Base-by-base conservation (phyloP, 2,329 filamentous ascomycete genomes). In the Colletotrichum chlorophyti region DNA sequence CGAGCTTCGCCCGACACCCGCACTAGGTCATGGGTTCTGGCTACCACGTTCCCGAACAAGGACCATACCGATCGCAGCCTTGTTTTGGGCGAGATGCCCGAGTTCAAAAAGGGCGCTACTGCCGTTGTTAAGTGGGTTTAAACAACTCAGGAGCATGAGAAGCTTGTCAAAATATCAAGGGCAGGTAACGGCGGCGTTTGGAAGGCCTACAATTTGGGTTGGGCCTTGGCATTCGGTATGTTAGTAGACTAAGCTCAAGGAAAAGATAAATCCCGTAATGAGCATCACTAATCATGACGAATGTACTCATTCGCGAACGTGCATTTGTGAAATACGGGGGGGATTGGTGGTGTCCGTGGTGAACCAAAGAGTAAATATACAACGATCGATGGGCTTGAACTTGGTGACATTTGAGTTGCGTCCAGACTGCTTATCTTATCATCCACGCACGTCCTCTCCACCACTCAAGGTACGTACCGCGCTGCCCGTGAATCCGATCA, bases 11-110 rank as follows among this genome's bases (percentile, higher is more conserved):
- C 86, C 0, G 81, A 80, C 6, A 82, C 83, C 46, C 76, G 77
- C 26, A 69, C 74, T 34, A 82, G 91, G n/a, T 66, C 80, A 4
- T 95, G 89, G 80, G 88, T 91, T 3, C 77, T 96, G 38, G 90
- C 89, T 63, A 95, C 91, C 0, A 94, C 91, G 0, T 95, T 95
- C 72, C 91, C 91, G 5, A 91, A 86, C 68, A 93, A 91, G 75
- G 89, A 94, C 51, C 83, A 94, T 63, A 87, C 82, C 2, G 90
- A 95, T 67, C 88, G 87, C 72, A 73, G 70, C 8, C 66, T 83
- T 47, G 78, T 82, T 1, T 69, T 89, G 24, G 83, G 83, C 6
- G 85, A 89, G 19, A 79, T 88, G 73, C 63, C 79, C 23, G 86
- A 89, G 69, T 88, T 89, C 67, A 89, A 85, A 76, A 83, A 82